Percentiles rank a stretch among this genome's conserved stretches.
These are phyloP conservation scores for Paraconiothyrium sp. DNA, from an alignment of 2,329 filamentous ascomycete genomes.

Conservation along the genomic window DNA sequence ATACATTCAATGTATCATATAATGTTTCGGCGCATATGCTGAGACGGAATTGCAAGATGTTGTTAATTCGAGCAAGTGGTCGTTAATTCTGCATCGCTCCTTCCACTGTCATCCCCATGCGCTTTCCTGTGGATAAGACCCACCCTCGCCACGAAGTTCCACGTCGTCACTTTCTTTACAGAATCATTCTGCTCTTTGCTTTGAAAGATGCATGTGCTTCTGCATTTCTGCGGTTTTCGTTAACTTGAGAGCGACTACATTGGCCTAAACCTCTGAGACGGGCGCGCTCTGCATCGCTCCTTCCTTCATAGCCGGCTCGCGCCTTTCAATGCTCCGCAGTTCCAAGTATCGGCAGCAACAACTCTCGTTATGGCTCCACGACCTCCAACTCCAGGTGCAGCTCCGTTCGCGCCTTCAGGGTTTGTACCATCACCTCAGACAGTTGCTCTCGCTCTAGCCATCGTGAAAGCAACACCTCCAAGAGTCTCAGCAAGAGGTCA, in stretches of 20 bases:
- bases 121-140: not conserved
- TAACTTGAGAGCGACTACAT: not conserved
- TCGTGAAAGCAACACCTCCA: slow-evolving; percentile 52
- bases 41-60: not conserved
- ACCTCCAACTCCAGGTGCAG: not conserved
- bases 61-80: not conserved
- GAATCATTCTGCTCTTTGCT: not conserved
- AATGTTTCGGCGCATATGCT: slow-evolving; percentile 11
- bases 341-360: not conserved
- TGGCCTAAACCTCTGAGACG: too few species aligned
- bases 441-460: slow-evolving; percentile 45
- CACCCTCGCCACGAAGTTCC: not conserved
- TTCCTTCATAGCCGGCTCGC: not conserved
- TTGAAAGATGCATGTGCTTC: not conserved
- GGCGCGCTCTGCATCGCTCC: not conserved
- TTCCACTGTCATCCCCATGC: slow-evolving; percentile 7
- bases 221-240: too few species aligned
- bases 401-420: not conserved
- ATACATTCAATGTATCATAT: slow-evolving; percentile 22
- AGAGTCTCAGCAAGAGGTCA: slow-evolving; percentile 44
- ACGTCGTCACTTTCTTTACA: not conserved
- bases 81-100: not conserved
- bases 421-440: slow-evolving; percentile 36
- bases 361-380: slow-evolving; percentile 19
- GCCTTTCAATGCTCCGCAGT: not conserved